These are phyloP conservation scores for Pontederia crassipes DNA, from an alignment of 176 grass and related monocot species.

Conservation along the genomic window DNA sequence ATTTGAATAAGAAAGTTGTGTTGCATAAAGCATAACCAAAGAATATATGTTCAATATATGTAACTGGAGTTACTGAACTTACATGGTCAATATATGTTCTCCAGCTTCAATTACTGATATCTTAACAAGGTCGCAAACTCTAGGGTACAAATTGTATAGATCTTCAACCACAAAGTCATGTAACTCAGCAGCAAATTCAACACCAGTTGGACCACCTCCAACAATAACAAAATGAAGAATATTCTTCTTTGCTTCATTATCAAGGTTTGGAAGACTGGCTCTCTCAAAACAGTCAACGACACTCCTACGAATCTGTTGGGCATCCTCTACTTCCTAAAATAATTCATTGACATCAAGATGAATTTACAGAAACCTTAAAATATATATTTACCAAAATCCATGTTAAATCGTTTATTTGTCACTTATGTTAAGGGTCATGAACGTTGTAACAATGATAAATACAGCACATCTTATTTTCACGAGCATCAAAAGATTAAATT, in stretches of 20 bases:
- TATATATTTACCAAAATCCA: background rate
- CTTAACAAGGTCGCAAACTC: constrained; percentile 61
- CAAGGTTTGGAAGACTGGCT: constrained; percentile 69
- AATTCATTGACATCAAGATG: background rate
- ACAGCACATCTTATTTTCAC: no score
- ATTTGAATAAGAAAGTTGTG: no score
- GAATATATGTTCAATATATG: background rate
- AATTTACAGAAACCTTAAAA: background rate
- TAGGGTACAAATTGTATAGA: constrained; percentile 78
- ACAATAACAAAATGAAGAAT: constrained; percentile 89
- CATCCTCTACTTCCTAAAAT: constrained; percentile 89
- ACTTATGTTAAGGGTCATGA: no score
- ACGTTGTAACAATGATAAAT: no score
- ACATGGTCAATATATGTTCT: constrained; percentile 94
- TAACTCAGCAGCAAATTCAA: constrained; percentile 89
- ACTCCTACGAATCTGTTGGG: constrained; percentile 71
- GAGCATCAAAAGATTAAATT: no score
- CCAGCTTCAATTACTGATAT: constrained; percentile 87
- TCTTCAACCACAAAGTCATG: constrained; percentile 92
- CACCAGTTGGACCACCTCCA: constrained; percentile 91
- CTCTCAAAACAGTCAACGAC: constrained; percentile 87
- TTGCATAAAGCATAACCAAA: background rate
- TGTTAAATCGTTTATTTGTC: no score
- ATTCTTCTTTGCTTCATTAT: constrained; percentile 74
- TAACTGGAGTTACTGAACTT: constrained; percentile 11